Evolutionary conservation across 2,329 filamentous ascomycete genomes (phyloP), one percentile per base, ranked within the genome.

Genomic region (Phialemoniopsis sp.): DNA sequence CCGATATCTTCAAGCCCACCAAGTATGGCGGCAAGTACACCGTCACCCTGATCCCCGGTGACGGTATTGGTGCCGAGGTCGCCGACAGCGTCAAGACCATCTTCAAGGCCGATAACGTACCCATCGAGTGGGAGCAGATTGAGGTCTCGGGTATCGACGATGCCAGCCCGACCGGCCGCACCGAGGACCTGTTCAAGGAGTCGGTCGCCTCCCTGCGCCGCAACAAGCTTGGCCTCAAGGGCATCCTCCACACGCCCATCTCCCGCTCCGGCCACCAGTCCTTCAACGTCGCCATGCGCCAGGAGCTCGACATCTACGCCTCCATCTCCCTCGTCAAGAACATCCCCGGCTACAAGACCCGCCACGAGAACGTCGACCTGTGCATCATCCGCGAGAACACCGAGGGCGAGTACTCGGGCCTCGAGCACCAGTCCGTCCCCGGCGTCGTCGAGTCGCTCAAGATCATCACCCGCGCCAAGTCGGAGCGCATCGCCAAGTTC

Each of bases 381-480:
- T 95, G 90, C 82, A 96, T 98, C 70, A 96, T 98, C 72, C 93
- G 93, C 72, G 93, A 98, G 78, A 98, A 98, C 79, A 98, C 93
- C 62, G 93, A 98, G 80, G 93, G 93, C 62, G 93, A 98, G 78
- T 98, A 98, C 80, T 96, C 89, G 50, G 93, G 93, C 46, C 83
- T 98, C 47, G 93, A 98, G 80, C 93, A 98, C 76, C 91, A 97
- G 78, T 95, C 89, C 48, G 93, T 98, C 38, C 79, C 78, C 52
- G 93, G 93, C 55, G 93, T 98, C 55, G 93, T 98, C 56, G 93
- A 98, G 77, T 96, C 91, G 37, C 87, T 98, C 69, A 98, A 98
- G 82, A 97, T 98, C 73, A 97, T 98, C 73, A 98, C 93, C 53
- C 89, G 90, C 58, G 89, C 89, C 68, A 97, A 98, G 80, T 95